phyloP scores from a whole-genome alignment of 805 yeast genomes.

The Lipomyces spencermartinsiae region DNA sequence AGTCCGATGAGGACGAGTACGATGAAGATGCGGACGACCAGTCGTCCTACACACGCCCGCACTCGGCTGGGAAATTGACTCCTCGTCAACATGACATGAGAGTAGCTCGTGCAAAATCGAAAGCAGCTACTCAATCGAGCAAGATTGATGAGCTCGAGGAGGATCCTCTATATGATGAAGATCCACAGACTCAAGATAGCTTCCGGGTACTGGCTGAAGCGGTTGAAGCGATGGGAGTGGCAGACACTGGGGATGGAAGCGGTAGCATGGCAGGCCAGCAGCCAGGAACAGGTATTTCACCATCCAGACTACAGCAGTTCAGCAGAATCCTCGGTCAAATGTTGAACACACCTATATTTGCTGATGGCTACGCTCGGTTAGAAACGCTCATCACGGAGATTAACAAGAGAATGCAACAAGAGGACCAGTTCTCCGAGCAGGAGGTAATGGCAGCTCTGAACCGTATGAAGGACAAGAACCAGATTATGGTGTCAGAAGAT shows the following conservation, averaged over 20 bases:
- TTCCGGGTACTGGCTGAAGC: slow-evolving; percentile 31
- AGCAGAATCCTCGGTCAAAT: slow-evolving; percentile 56
- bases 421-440: slow-evolving; percentile 48
- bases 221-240: slow-evolving; percentile 39
- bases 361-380: slow-evolving; percentile 52
- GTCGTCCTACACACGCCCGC: slow-evolving; percentile 11
- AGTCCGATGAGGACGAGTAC: slow-evolving; percentile 41
- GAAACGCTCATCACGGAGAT: slow-evolving; percentile 50
- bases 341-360: slow-evolving; percentile 52
- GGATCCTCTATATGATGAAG: neutral
- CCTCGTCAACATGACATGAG: slow-evolving; percentile 12
- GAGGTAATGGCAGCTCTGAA: slow-evolving; percentile 51
- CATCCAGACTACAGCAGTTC: slow-evolving; percentile 56
- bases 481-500: slow-evolving; percentile 48
- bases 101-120: neutral
- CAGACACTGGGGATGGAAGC: slow-evolving; percentile 28
- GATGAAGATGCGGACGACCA: slow-evolving; percentile 43
- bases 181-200: slow-evolving; percentile 19
- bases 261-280: slow-evolving; percentile 30
- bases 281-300: slow-evolving; percentile 53
- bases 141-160: slow-evolving; percentile 4
- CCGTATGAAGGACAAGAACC: slow-evolving; percentile 47
- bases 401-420: slow-evolving; percentile 52
- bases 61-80: slow-evolving; percentile 15
- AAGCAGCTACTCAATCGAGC: neutral